Evolutionary conservation across 2,329 filamentous ascomycete species (phyloP).

Genomic region (Alternaria sp.): DNA sequence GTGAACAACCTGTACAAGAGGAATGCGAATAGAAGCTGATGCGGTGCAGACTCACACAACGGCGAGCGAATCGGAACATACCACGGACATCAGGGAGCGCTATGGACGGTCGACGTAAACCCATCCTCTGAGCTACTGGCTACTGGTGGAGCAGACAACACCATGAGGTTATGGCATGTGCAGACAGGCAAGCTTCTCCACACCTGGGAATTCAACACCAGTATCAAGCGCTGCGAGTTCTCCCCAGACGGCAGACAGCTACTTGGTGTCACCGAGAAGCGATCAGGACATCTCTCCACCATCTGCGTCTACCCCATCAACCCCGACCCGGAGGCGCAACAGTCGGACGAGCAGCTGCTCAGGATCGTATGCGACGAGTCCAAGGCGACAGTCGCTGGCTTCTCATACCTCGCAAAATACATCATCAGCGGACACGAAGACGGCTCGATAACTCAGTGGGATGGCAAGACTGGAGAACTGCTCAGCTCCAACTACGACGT

Average conservation of each 20-base stretch:
- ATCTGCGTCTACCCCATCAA: slow-evolving; percentile 93
- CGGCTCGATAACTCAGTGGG: slow-evolving; percentile 87
- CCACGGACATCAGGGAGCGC: slow-evolving; percentile 93
- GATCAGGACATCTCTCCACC: slow-evolving; percentile 93
- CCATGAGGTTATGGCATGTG: slow-evolving; percentile 95
- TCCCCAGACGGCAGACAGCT: slow-evolving; percentile 89
- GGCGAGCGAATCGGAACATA: slow-evolving; percentile 95
- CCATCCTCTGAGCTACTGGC: slow-evolving; percentile 90
- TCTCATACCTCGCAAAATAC: slow-evolving; percentile 92
- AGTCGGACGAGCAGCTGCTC: slow-evolving; percentile 81
- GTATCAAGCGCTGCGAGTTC: slow-evolving; percentile 98
- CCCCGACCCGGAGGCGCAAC: slow-evolving; percentile 80
- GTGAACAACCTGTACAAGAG: slow-evolving; percentile 15
- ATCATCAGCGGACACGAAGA: slow-evolving; percentile 99
- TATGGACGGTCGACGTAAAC: slow-evolving; percentile 98
- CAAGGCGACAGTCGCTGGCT: slow-evolving; percentile 97
- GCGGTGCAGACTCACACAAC: slow-evolving; percentile 74
- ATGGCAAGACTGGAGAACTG: slow-evolving; percentile 88
- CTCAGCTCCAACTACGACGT: slow-evolving; percentile 78
- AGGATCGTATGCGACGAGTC: slow-evolving; percentile 89
- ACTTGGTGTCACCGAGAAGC: slow-evolving; percentile 96
- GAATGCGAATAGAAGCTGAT: slow-evolving; percentile 27
- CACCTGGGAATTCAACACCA: slow-evolving; percentile 96
- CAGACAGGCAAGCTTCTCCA: slow-evolving; percentile 92
- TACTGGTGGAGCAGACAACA: slow-evolving; percentile 97